phyloP scores from a whole-genome alignment of 2,329 filamentous ascomycete species.

The Cladobotryum protrusum region DNA sequence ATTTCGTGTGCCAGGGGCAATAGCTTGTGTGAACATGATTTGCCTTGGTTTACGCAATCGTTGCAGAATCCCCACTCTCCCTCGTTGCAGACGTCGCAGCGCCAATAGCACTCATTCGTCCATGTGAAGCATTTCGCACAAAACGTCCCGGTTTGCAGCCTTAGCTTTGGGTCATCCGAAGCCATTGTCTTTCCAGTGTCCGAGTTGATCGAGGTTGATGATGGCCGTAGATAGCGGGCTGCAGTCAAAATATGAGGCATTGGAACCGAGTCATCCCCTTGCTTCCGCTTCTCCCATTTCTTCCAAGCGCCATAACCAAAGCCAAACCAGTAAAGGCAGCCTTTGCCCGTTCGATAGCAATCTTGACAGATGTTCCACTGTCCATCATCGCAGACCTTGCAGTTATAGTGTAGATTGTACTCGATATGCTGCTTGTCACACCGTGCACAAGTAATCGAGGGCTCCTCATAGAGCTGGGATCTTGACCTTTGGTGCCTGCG shows the following conservation, averaged over 20 bases:
- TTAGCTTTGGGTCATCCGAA: conserved; percentile 58
- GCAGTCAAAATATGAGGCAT: conserved; percentile 54
- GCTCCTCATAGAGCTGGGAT: conserved; percentile 57
- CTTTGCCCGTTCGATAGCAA: conserved; percentile 72
- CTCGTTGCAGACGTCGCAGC: conserved; percentile 79
- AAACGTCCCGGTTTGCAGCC: conserved; percentile 75
- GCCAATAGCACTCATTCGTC: conserved; percentile 84
- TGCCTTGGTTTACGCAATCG: conserved; percentile 74
- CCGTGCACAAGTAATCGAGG: conserved; percentile 64
- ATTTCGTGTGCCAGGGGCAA: conserved; percentile 64
- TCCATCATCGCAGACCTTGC: conserved; percentile 60
- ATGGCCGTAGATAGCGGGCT: conserved; percentile 50
- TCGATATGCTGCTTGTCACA: conserved; percentile 71
- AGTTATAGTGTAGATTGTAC: conserved; percentile 82
- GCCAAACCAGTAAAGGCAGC: conserved; percentile 83
- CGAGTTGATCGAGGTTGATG: conserved; percentile 42
- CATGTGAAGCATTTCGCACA: conserved; percentile 69
- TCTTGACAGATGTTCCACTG: conserved; percentile 59
- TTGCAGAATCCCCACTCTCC: conserved; percentile 96
- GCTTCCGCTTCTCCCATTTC: conserved; percentile 54
- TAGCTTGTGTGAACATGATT: conserved; percentile 74
- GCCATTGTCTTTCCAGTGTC: conserved; percentile 54
- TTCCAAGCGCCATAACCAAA: conserved; percentile 69
- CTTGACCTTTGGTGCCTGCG: conserved; percentile 34
- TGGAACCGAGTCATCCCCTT: conserved; percentile 34